These are phyloP conservation scores for Clavaria fumosa DNA, from an alignment of 768 basidiomycete species.

Conservation along the genomic window DNA sequence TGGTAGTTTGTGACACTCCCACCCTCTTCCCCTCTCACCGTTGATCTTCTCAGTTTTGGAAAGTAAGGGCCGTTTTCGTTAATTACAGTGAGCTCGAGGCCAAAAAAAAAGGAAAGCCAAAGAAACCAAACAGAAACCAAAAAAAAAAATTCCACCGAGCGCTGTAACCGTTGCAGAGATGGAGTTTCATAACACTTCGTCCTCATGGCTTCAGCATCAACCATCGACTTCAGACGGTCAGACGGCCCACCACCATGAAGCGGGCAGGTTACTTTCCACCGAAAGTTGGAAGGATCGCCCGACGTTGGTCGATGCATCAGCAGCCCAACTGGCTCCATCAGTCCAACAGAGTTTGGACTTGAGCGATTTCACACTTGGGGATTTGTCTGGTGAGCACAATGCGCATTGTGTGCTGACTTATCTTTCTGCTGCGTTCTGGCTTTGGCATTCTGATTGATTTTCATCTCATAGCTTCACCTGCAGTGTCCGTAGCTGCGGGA, in stretches of 20 bases:
- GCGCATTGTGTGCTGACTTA: no score
- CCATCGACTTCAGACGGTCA: conserved; percentile 16
- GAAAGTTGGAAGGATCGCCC: conserved; percentile 35
- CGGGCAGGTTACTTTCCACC: conserved; percentile 15
- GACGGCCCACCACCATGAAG: conserved; percentile 18
- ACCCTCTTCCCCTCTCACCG: no score
- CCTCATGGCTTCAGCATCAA: conserved; percentile 26
- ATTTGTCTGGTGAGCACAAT: conserved; percentile 25
- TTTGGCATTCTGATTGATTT: no score
- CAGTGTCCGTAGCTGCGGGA: no score
- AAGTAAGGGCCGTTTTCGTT: no score
- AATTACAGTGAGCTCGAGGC: no score
- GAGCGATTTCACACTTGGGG: conserved; percentile 27
- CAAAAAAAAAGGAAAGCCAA: no score
- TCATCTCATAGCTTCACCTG: no score
- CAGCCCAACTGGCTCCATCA: conserved; percentile 11
- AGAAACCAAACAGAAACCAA: no score
- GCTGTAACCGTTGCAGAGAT: conserved; percentile 24
- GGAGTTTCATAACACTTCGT: conserved; percentile 27
- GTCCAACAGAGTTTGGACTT: conserved; percentile 22
- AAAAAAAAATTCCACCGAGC: conserved; percentile 18
- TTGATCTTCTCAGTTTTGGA: no score
- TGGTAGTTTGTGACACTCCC: no score
- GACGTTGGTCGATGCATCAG: conserved; percentile 14
- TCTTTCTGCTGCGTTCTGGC: no score